Percentiles rank a stretch among this genome's conserved stretches.
These are phyloP conservation scores for Penicillium thymicola DNA, from an alignment of 2,329 filamentous ascomycete species.

Conservation along the genomic window DNA sequence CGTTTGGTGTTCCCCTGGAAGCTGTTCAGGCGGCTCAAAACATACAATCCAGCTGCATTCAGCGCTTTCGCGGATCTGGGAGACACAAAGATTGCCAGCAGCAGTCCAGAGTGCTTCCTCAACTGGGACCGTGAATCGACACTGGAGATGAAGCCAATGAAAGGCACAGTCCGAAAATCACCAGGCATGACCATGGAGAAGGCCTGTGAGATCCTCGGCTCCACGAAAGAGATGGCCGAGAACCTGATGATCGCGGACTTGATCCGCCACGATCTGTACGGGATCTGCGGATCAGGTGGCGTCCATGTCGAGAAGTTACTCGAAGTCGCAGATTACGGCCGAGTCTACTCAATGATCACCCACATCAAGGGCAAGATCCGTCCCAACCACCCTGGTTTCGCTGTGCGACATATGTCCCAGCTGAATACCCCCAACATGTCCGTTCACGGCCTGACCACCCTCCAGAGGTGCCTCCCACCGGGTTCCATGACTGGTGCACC, in stretches of 20 bases:
- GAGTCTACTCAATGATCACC: conserved; percentile 87
- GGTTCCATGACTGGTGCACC: conserved; percentile 97
- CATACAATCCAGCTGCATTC: conserved; percentile 76
- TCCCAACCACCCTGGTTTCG: conserved; percentile 27
- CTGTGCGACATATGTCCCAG: conserved; percentile 32
- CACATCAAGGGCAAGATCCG: conserved; percentile 67
- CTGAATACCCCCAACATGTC: conserved; percentile 34
- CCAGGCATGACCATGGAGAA: conserved; percentile 64
- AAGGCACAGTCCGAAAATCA: conserved; percentile 86
- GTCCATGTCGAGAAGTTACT: conserved; percentile 76
- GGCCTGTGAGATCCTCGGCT: conserved; percentile 68
- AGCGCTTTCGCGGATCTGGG: conserved; percentile 75
- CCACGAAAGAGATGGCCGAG: conserved; percentile 88
- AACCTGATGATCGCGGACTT: conserved; percentile 98
- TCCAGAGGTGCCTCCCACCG: conserved; percentile 75
- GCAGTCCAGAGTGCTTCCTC: conserved; percentile 87
- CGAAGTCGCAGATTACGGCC: conserved; percentile 85
- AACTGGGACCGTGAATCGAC: conserved; percentile 55
- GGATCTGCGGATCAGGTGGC: conserved; percentile 71
- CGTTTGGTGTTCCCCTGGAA: conserved; percentile 56
- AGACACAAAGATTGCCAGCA: conserved; percentile 69
- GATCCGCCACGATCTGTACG: conserved; percentile 88
- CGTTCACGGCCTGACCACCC: conserved; percentile 64
- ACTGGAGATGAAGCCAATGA: conserved; percentile 79
- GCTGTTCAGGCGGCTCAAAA: conserved; percentile 68